Conservation (phyloP, 495 filamentous ascomycete species). For the Aspergillus olivimuriae region DNA sequence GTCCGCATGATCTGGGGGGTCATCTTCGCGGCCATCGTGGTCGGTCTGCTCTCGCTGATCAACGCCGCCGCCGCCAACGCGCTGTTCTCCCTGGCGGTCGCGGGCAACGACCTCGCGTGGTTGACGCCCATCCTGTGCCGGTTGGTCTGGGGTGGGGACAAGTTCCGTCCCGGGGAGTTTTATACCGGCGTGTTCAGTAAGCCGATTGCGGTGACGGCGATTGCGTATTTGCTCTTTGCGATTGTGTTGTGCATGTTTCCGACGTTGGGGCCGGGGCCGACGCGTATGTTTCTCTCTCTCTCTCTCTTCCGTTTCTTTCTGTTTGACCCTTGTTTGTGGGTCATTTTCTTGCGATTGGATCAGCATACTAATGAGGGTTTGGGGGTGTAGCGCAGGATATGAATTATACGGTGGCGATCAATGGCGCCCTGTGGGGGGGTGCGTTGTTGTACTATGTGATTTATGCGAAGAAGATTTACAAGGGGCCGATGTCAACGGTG, state of each 20-base stretch:
- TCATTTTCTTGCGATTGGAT: too few species aligned
- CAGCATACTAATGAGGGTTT: too few species aligned
- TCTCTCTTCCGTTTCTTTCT: background rate
- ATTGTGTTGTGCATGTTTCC: constrained; percentile 56
- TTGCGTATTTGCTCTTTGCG: constrained; percentile 51
- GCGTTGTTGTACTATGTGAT: constrained; percentile 57
- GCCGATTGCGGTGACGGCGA: constrained; percentile 47
- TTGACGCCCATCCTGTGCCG: constrained; percentile 56
- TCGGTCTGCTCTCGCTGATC: constrained; percentile 56
- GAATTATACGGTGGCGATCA: constrained; percentile 64
- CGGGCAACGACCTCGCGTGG: constrained; percentile 59
- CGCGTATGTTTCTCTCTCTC: constrained; percentile 22
- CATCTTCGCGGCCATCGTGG: constrained; percentile 41
- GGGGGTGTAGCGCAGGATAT: constrained; percentile 39
- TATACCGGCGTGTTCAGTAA: constrained; percentile 51
- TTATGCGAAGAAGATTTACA: constrained; percentile 64
- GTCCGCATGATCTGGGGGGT: constrained; percentile 57
- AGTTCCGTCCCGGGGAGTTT: constrained; percentile 58
- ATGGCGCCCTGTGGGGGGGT: constrained; percentile 54
- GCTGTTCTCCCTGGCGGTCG: constrained; percentile 57
- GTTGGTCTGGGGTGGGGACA: constrained; percentile 53
- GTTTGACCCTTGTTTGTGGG: too few species aligned
- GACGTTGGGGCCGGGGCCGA: constrained; percentile 48
- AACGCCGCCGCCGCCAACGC: constrained; percentile 52
- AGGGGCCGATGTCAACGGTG: constrained; percentile 64